phyloP scores from a whole-genome alignment of 805 yeast genomes.

The Ascoidea asiatica region DNA sequence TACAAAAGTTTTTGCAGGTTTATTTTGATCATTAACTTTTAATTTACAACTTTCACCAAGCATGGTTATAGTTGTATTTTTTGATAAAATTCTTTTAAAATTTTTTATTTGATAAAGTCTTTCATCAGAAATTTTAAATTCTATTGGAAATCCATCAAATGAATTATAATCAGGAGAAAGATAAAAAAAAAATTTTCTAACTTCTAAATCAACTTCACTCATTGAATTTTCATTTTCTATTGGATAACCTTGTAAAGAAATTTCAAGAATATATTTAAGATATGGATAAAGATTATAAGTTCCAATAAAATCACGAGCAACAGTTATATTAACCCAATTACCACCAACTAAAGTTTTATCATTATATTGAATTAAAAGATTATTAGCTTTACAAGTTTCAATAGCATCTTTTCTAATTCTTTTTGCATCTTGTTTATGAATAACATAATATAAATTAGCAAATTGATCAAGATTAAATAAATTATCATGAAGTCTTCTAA shows the following conservation, averaged over 20 bases:
- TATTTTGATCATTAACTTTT: not conserved
- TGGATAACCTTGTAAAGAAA: not conserved
- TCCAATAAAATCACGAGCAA: not conserved
- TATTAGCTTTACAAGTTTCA: not conserved
- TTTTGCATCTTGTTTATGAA: not conserved
- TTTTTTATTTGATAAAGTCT: not conserved
- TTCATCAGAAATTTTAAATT: not conserved
- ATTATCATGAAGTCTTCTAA: conserved; percentile 1
- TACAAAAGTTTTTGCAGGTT: not conserved
- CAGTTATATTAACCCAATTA: not conserved
- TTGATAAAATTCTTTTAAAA: not conserved
- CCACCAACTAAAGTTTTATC: not conserved
- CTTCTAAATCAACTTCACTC: not conserved
- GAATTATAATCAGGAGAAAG: not conserved
- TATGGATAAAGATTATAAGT: not conserved
- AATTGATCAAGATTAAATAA: conserved; percentile 1
- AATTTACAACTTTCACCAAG: not conserved
- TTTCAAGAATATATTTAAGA: not conserved
- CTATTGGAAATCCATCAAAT: conserved; percentile 1
- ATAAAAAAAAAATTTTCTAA: not conserved
- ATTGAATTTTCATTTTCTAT: not conserved
- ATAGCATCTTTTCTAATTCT: not conserved
- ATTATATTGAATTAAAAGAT: not conserved
- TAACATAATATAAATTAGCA: not conserved
- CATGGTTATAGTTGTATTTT: not conserved